A percentile compares a stretch with the other conserved stretches of the same genome.
phyloP scores from a whole-genome alignment of 2,329 filamentous ascomycete genomes.

The Calonectria pauciramosa region DNA sequence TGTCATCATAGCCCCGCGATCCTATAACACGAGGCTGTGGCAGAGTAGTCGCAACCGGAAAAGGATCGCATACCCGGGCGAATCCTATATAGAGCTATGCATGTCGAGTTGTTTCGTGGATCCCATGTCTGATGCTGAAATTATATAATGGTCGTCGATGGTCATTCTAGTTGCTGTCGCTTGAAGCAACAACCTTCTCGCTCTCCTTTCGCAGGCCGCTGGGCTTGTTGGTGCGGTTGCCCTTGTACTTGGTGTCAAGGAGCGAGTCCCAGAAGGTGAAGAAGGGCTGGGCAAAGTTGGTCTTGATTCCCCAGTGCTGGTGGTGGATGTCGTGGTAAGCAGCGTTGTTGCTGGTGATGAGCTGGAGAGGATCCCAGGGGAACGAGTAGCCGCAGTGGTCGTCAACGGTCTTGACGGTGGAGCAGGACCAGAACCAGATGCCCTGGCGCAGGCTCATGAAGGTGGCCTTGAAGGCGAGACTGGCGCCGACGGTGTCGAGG shows the following conservation, averaged over 20 bases:
- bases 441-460: slow-evolving; percentile 88
- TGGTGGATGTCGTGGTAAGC: slow-evolving; percentile 98
- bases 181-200: slow-evolving; percentile 34
- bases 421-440: slow-evolving; percentile 90
- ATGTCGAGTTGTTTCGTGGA: slow-evolving; percentile 37
- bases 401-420: slow-evolving; percentile 95
- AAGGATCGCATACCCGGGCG: slow-evolving; percentile 36
- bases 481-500: slow-evolving; percentile 90
- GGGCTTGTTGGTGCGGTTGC: slow-evolving; percentile 63
- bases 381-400: slow-evolving; percentile 98
- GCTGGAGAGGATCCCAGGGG: slow-evolving; percentile 94
- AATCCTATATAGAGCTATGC: slow-evolving; percentile 28
- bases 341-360: slow-evolving; percentile 94
- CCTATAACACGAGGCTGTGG: slow-evolving; percentile 33
- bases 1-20: slow-evolving; percentile 37
- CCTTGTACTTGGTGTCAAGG: slow-evolving; percentile 86
- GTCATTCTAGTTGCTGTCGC: slow-evolving; percentile 34
- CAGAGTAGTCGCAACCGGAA: slow-evolving; percentile 23
- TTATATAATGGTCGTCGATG: slow-evolving; percentile 33
- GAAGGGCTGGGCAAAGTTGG: slow-evolving; percentile 90
- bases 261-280: slow-evolving; percentile 96
- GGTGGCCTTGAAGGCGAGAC: slow-evolving; percentile 84
- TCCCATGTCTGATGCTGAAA: slow-evolving; percentile 36
- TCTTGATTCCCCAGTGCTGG: slow-evolving; percentile 99
- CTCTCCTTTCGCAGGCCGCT: slow-evolving; percentile 49